Conservation (phyloP, 2,329 filamentous ascomycete species). For the Celoporthe dispersa region DNA sequence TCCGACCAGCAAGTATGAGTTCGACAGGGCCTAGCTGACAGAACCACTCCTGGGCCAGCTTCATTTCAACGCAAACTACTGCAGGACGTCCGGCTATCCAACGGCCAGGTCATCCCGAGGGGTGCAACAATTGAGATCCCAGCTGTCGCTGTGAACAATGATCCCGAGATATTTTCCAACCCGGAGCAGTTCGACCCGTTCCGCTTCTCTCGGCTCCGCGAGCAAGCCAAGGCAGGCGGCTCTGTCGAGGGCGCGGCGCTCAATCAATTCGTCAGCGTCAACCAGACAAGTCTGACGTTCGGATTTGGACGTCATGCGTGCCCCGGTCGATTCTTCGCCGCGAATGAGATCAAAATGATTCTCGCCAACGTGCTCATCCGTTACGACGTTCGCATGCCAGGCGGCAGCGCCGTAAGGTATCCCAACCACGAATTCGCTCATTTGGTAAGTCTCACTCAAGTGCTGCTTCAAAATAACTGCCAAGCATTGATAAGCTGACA, state of each 20-base stretch:
- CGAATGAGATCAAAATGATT: slow-evolving; percentile 43
- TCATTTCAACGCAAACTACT: slow-evolving; percentile 56
- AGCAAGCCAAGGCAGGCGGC: slow-evolving; percentile 33
- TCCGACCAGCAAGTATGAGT: background rate
- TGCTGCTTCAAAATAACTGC: background rate
- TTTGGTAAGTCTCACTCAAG: background rate
- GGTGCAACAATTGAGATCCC: slow-evolving; percentile 49
- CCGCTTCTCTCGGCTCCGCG: slow-evolving; percentile 43
- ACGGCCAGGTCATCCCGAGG: slow-evolving; percentile 53
- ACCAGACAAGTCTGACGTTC: slow-evolving; percentile 40
- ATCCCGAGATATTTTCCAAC: slow-evolving; percentile 43
- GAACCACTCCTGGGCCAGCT: slow-evolving; percentile 32
- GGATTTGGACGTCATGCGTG: slow-evolving; percentile 47
- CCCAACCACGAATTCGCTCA: slow-evolving; percentile 8
- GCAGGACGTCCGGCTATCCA: slow-evolving; percentile 54
- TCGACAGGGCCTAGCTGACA: too few species aligned
- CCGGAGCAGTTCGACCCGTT: slow-evolving; percentile 45
- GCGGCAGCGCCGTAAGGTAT: background rate
- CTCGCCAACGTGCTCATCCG: slow-evolving; percentile 36
- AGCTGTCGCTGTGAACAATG: slow-evolving; percentile 41
- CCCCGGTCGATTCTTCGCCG: slow-evolving; percentile 44
- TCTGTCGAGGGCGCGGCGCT: slow-evolving; percentile 38
- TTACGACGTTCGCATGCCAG: slow-evolving; percentile 35
- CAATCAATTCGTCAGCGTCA: slow-evolving; percentile 47
- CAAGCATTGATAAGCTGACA: background rate